These are phyloP conservation scores for Talaromyces sp. DNA, from an alignment of 2,329 filamentous ascomycete genomes.

Conservation along the genomic window DNA sequence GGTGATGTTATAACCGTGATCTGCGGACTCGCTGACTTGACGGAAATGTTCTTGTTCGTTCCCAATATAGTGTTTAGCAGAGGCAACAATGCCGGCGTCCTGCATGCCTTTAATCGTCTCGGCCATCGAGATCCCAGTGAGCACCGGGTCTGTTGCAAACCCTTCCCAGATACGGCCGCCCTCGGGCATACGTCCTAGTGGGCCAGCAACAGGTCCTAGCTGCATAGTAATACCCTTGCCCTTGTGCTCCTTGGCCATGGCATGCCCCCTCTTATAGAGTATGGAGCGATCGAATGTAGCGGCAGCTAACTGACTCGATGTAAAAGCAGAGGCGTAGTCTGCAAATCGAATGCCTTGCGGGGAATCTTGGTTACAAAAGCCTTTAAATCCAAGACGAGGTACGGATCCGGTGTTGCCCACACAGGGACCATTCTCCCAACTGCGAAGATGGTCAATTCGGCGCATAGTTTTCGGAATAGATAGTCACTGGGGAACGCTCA, in stretches of 20 bases:
- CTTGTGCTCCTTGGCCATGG: constrained; percentile 71
- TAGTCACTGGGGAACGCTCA: constrained; percentile 41
- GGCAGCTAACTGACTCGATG: constrained; percentile 71
- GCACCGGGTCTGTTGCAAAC: constrained; percentile 68
- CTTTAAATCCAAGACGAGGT: constrained; percentile 55
- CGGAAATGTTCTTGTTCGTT: constrained; percentile 75
- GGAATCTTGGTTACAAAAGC: constrained; percentile 81
- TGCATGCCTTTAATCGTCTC: constrained; percentile 77
- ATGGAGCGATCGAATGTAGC: constrained; percentile 74
- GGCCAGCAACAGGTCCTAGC: constrained; percentile 73
- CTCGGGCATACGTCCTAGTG: constrained; percentile 63
- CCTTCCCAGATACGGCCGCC: constrained; percentile 66
- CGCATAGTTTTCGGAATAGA: constrained; percentile 20
- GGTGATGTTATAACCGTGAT: constrained; percentile 55
- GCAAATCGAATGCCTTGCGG: constrained; percentile 73
- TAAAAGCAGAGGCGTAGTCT: constrained; percentile 79
- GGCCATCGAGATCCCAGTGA: constrained; percentile 67
- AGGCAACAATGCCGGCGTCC: constrained; percentile 74
- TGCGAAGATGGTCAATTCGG: constrained; percentile 24
- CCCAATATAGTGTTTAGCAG: constrained; percentile 69
- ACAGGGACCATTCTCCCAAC: constrained; percentile 66
- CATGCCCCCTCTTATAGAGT: constrained; percentile 63
- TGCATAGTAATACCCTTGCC: constrained; percentile 71
- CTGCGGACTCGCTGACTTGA: constrained; percentile 57
- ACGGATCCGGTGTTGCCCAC: constrained; percentile 64